phyloP scores from a whole-genome alignment of 768 basidiomycete genomes.

The Mycena indigotica region DNA sequence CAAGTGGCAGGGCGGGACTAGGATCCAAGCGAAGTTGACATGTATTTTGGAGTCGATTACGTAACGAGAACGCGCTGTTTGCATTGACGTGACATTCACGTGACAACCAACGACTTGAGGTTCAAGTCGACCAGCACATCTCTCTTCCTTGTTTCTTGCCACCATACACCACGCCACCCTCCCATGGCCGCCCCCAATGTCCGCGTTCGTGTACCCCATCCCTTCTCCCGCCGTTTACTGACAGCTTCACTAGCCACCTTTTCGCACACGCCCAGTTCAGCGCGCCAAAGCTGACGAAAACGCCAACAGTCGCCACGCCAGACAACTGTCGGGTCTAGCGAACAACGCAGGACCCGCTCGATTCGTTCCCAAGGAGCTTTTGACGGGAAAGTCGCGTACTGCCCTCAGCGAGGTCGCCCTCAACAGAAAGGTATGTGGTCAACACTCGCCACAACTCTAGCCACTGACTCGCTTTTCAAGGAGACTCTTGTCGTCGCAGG shows the following conservation, averaged over 20 bases:
- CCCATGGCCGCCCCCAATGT: constrained; percentile 61
- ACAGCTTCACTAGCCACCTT: constrained; percentile 51
- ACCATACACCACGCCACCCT: neutral
- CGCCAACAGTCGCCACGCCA: constrained; percentile 65
- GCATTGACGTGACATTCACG: constrained; percentile 25
- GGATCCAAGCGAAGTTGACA: constrained; percentile 41
- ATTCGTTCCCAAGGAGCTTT: constrained; percentile 48
- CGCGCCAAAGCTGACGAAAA: constrained; percentile 80
- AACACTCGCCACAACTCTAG: neutral
- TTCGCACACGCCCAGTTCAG: constrained; percentile 65
- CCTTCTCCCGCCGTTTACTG: constrained; percentile 15
- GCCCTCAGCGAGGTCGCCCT: constrained; percentile 83
- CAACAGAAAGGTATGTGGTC: constrained; percentile 68
- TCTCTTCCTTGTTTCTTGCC: neutral
- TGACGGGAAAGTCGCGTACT: constrained; percentile 64
- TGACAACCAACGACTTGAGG: constrained; percentile 17
- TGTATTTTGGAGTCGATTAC: constrained; percentile 10
- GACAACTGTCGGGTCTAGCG: constrained; percentile 58
- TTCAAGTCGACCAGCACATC: constrained; percentile 15
- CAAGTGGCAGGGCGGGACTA: constrained; percentile 53
- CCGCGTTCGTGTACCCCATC: constrained; percentile 52
- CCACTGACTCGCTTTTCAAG: constrained; percentile 31
- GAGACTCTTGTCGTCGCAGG: constrained; percentile 47
- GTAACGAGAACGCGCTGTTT: constrained; percentile 6
- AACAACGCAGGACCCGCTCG: constrained; percentile 49